Base-by-base conservation (phyloP, 2,329 filamentous ascomycete genomes). In the Stachybotrys echinatus region DNA sequence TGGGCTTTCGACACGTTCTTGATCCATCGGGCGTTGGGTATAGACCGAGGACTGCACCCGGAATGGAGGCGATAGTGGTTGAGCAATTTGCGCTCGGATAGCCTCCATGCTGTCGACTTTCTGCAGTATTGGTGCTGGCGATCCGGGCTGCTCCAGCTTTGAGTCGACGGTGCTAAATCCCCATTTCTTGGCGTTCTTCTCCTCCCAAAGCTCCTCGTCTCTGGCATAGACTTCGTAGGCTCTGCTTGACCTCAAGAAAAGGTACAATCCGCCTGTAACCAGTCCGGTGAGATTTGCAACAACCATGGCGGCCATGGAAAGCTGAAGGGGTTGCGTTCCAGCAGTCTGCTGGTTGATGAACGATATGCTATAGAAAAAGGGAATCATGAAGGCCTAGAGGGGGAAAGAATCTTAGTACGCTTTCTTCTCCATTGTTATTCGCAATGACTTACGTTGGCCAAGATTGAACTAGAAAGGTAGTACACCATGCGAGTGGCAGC, bases 401-500 rank as follows among this genome's bases (percentile, higher is more conserved):
- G n/a, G n/a, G n/a, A n/a, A n/a, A n/a, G n/a, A n/a, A n/a, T n/a
- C n/a, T n/a, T n/a, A n/a, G n/a, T n/a, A n/a, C n/a, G n/a, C n/a
- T n/a, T n/a, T n/a, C n/a, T n/a, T n/a, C n/a, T n/a, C n/a, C 14
- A 64, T 52, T 65, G 53, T 8, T 34, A 52, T 74, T 58, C 73
- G 64, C 19, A 38, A 17, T 22, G 20, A 69, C 78, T 67, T 58
- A 87, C 84, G 61, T 76, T 81, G 49, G 75, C 81, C 45, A 79
- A 64, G 49, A 82, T 68, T 17, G 75, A 80, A 48, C 85, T 63
- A 2, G 75, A 65, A 54, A 87, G 70, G 61, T 85, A 88, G 62
- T 85, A 88, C 12, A 86, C 80, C 81, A 88, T 87, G 52, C 82
- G 75, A 6, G 84, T 87, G 4, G 85, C 84, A 31, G 80, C 74